These are phyloP conservation scores for Taphrina flavorubra DNA, from an alignment of 1,139 yeast genomes.

Conservation along the genomic window DNA sequence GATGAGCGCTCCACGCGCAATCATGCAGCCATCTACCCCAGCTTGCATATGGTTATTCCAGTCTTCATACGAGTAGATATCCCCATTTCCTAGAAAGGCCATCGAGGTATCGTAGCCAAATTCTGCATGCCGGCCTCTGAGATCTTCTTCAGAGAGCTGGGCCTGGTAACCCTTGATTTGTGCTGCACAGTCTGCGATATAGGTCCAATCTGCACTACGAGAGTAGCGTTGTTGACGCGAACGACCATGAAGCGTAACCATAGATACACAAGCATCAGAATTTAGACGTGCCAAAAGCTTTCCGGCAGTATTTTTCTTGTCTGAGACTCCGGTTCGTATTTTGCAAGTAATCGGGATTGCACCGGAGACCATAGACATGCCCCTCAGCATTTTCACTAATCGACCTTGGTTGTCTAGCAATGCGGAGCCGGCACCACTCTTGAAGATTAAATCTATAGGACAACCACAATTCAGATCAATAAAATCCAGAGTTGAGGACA, in stretches of 20 bases:
- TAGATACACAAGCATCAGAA: slow-evolving; percentile 80
- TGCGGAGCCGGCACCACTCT: slow-evolving; percentile 88
- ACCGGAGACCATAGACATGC: slow-evolving; percentile 87
- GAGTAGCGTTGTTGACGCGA: slow-evolving; percentile 95
- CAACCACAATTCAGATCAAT: slow-evolving; percentile 94
- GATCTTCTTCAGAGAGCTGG: slow-evolving; percentile 26
- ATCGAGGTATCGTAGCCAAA: slow-evolving; percentile 54
- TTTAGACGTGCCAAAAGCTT: slow-evolving; percentile 71
- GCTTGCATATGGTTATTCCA: slow-evolving; percentile 79
- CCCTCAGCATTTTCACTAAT: slow-evolving; percentile 74
- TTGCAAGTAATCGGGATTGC: slow-evolving; percentile 91
- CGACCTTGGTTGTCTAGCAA: slow-evolving; percentile 87
- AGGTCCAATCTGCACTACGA: slow-evolving; percentile 89
- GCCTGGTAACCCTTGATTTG: slow-evolving; percentile 44
- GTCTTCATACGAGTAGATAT: slow-evolving; percentile 81
- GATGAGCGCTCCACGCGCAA: slow-evolving; percentile 95
- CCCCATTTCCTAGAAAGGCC: slow-evolving; percentile 85
- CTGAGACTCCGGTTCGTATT: slow-evolving; percentile 88
- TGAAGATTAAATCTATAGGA: slow-evolving; percentile 83
- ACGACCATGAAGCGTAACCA: slow-evolving; percentile 93
- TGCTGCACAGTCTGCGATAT: slow-evolving; percentile 61
- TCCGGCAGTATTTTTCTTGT: slow-evolving; percentile 84
- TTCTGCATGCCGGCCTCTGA: slow-evolving; percentile 44
- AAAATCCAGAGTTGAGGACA: slow-evolving; percentile 57
- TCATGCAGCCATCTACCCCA: slow-evolving; percentile 92